Evolutionary conservation across 345 rosid genomes (phyloP).

Genomic region (Salix exigua): DNA sequence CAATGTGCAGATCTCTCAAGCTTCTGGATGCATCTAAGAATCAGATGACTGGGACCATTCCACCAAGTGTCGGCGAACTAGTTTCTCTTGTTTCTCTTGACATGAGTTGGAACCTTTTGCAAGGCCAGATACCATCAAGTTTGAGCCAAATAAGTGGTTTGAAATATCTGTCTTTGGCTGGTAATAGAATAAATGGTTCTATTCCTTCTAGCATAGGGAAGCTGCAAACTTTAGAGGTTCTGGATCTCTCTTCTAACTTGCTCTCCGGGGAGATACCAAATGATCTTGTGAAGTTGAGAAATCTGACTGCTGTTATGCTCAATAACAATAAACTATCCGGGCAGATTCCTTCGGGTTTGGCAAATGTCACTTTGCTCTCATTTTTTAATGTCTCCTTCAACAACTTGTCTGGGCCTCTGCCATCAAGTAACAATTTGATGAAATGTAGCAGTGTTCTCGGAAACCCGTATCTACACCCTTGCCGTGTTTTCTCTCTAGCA

Average conservation of each 20-base stretch:
- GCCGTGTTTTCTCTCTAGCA: constrained; percentile 34
- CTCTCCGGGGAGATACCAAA: constrained; percentile 54
- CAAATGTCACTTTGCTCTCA: constrained; percentile 41
- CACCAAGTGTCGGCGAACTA: constrained; percentile 39
- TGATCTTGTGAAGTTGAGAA: constrained; percentile 39
- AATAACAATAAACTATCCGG: constrained; percentile 57
- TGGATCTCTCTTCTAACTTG: constrained; percentile 59
- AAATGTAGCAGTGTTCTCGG: constrained; percentile 51
- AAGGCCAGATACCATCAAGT: constrained; percentile 41
- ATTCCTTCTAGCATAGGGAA: constrained; percentile 48
- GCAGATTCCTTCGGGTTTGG: constrained; percentile 51
- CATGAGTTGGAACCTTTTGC: constrained; percentile 49
- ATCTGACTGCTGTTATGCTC: constrained; percentile 51
- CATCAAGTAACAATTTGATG: constrained; percentile 32
- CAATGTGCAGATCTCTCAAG: constrained; percentile 44
- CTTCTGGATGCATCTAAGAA: constrained; percentile 49
- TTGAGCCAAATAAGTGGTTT: constrained; percentile 36
- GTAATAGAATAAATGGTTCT: constrained; percentile 47
- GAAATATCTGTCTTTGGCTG: constrained; percentile 50
- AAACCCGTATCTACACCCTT: constrained; percentile 50
- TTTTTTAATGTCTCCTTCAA: constrained; percentile 57
- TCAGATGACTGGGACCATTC: constrained; percentile 47
- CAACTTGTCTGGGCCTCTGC: constrained; percentile 60
- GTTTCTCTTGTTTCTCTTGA: constrained; percentile 44
- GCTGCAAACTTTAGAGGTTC: constrained; percentile 36